Evolutionary conservation across 495 filamentous ascomycete genomes (phyloP), one percentile per base, ranked within the genome.

Genomic region (Aspergillus baeticus): DNA sequence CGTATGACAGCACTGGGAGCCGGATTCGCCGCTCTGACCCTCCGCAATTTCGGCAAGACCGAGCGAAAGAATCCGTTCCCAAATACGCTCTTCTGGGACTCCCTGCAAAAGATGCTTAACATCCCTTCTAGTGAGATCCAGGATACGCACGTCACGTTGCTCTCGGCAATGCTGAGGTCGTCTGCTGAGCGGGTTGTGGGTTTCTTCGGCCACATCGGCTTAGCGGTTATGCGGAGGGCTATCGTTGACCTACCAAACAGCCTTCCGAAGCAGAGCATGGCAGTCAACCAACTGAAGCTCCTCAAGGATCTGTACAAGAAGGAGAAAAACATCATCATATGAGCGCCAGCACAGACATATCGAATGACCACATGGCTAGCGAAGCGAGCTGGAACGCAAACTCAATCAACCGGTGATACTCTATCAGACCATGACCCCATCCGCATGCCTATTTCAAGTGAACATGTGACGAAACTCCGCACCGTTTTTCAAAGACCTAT

Each of bases 1-100:
- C 81, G 89, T 18, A 93, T 96, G 88, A 87, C 84, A 6, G 94
- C 92, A 2, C 73, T 97, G 1, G 90, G 84, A 0, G 85, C 88
- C 15, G 95, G 95, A 2, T 99, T 84, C 65, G 86, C 92, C 0
- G 81, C 93, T 6, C 72, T 98, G 14, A 80, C 87, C 2, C 76
- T 96, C 6, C 86, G 93, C 31, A 88, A 95, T 61, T 98, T 96
- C 63, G 76, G 78, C 31, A 84, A 79, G 58, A 82, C 85, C 0
- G 74, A 75, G 26, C 75, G 76, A n/a, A 67, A 66, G 18, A 95
- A 95, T 55, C 91, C 93, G 0, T 91, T 87, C 64, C 90, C 92
- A 0, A 87, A 88, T 38, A 77, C 76, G 21, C 77, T 91, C 21
- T 97, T 91, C 70, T 99, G 94, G 94, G 66, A 73, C 10, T 74